Evolutionary conservation across 768 basidiomycete species (phyloP).

Genomic region (Leccinum broughii): DNA sequence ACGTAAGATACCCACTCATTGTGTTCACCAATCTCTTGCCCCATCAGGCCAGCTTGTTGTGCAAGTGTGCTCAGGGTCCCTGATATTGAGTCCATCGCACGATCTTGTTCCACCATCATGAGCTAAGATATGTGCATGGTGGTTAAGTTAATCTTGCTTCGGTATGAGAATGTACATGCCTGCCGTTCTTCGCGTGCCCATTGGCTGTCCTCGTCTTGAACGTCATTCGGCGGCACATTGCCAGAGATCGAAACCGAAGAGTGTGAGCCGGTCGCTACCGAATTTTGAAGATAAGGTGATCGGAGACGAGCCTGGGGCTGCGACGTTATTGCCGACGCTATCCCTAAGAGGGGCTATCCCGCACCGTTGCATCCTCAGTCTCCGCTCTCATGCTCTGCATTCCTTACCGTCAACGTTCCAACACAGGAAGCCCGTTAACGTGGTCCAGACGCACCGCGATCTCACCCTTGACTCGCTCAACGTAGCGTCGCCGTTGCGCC

Average conservation of each 20-base stretch:
- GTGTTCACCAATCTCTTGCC: conserved; percentile 88
- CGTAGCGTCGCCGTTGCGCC: conserved; percentile 70
- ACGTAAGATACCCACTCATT: conserved; percentile 65
- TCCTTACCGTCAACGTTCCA: conserved; percentile 39
- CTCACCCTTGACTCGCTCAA: conserved; percentile 69
- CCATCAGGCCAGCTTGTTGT: conserved; percentile 93
- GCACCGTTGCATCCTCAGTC: conserved; percentile 37
- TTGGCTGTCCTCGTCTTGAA: conserved; percentile 65
- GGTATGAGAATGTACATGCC: conserved; percentile 38
- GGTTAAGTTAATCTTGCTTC: neutral
- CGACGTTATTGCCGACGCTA: neutral
- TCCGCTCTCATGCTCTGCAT: conserved; percentile 72
- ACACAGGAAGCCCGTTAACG: conserved; percentile 8
- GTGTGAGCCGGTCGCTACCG: conserved; percentile 21
- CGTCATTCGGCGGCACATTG: conserved; percentile 21
- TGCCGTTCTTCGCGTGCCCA: conserved; percentile 91
- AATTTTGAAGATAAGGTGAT: conserved; percentile 17
- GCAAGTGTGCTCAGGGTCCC: conserved; percentile 83
- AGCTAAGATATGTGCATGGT: conserved; percentile 47
- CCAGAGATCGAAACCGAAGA: conserved; percentile 13
- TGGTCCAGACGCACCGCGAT: conserved; percentile 64
- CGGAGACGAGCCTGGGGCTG: conserved; percentile 10
- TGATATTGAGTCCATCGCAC: conserved; percentile 82
- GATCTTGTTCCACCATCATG: conserved; percentile 87
- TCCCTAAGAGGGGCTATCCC: neutral